These are phyloP conservation scores for Albifimbria verrucaria DNA, from an alignment of 2,329 filamentous ascomycete genomes.

Conservation along the genomic window DNA sequence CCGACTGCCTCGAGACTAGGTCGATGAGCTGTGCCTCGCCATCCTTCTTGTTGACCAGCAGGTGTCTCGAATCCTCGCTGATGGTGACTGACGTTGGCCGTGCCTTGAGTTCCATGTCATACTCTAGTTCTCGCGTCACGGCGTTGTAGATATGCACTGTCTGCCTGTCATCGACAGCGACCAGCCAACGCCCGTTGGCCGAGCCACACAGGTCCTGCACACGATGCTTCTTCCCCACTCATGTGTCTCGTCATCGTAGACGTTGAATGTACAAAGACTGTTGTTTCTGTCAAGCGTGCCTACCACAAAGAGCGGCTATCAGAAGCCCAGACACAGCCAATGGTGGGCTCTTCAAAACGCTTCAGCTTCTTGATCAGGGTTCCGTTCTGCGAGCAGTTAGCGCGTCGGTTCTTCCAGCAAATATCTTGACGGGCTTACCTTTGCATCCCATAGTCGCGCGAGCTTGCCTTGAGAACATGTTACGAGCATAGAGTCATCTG, in stretches of 20 bases:
- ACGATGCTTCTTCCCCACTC: slow-evolving; percentile 69
- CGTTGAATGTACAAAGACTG: slow-evolving; percentile 69
- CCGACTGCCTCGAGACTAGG: slow-evolving; percentile 65
- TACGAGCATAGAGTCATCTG: slow-evolving; percentile 81
- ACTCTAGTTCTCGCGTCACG: slow-evolving; percentile 68
- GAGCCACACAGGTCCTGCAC: slow-evolving; percentile 85
- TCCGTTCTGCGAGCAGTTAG: slow-evolving; percentile 51
- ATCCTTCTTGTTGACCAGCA: slow-evolving; percentile 79
- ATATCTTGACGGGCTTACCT: slow-evolving; percentile 39
- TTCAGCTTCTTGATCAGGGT: slow-evolving; percentile 60
- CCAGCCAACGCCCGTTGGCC: slow-evolving; percentile 72
- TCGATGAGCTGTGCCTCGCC: slow-evolving; percentile 78
- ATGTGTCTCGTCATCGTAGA: slow-evolving; percentile 58
- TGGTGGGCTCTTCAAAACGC: slow-evolving; percentile 79
- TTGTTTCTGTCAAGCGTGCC: slow-evolving; percentile 68
- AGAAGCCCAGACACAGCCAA: slow-evolving; percentile 82
- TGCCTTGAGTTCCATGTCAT: slow-evolving; percentile 62
- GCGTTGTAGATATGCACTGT: slow-evolving; percentile 82
- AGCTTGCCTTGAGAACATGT: slow-evolving; percentile 75
- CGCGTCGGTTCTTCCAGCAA: not conserved
- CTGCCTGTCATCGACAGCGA: slow-evolving; percentile 69
- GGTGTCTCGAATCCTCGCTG: slow-evolving; percentile 72
- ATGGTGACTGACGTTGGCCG: slow-evolving; percentile 78
- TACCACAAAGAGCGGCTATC: slow-evolving; percentile 77
- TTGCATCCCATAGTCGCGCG: slow-evolving; percentile 72